Evolutionary conservation across 1,284 basidiomycete species (phyloP).

Genomic region (Psilocybe mexicana): DNA sequence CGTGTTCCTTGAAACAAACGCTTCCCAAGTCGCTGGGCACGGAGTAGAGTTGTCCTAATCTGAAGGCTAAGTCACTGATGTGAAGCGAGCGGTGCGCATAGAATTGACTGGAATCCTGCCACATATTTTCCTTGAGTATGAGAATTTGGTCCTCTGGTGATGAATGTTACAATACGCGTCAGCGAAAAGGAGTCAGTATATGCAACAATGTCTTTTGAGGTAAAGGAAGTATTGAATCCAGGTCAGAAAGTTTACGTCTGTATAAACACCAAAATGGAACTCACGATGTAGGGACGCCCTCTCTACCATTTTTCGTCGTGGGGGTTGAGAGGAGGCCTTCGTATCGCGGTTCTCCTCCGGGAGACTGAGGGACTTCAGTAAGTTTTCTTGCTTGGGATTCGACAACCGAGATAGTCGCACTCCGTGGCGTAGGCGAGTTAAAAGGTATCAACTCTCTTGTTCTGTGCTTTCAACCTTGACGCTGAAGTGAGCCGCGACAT

Average conservation of each 20-base stretch:
- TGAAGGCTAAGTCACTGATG: not conserved
- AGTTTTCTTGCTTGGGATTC: too few species aligned
- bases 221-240: conserved; percentile 2
- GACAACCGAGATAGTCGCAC: too few species aligned
- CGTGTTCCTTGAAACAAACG: not conserved
- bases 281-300: not conserved
- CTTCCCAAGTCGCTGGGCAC: not conserved
- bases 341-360: not conserved
- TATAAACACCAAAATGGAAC: not conserved
- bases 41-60: not conserved
- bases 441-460: not conserved
- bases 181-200: conserved; percentile 41
- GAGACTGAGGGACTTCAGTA: too few species aligned
- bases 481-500: not conserved
- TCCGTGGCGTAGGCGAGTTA: not conserved
- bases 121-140: conserved; percentile 32
- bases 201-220: conserved; percentile 19
- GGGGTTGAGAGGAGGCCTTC: too few species aligned
- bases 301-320: too few species aligned
- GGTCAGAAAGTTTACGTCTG: not conserved
- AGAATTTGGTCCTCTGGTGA: conserved; percentile 31
- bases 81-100: not conserved
- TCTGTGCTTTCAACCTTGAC: not conserved
- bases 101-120: conserved; percentile 39
- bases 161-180: conserved; percentile 35